phyloP scores from a whole-genome alignment of 352 stramenopile species.

The Elongisporangium undulatum region DNA sequence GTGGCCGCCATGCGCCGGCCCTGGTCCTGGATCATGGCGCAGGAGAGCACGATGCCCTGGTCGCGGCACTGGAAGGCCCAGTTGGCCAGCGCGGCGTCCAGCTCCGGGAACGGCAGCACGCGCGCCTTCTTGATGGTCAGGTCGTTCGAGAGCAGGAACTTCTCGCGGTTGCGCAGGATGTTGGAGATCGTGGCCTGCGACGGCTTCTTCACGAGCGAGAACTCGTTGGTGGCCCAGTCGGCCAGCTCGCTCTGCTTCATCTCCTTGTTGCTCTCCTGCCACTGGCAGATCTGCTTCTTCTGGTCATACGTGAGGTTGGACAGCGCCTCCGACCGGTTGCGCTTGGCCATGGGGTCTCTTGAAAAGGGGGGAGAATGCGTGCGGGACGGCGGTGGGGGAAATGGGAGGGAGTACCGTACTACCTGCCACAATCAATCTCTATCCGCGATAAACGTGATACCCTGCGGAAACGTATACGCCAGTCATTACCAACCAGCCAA shows the following conservation, averaged over 20 bases:
- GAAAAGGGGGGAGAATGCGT: neutral
- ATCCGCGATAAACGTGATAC: neutral
- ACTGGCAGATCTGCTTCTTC: slow-evolving; percentile 50
- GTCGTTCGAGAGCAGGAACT: slow-evolving; percentile 34
- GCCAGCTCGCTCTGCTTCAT: slow-evolving; percentile 54
- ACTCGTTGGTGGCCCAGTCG: slow-evolving; percentile 49
- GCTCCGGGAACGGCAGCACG: slow-evolving; percentile 43
- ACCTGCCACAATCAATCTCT: neutral
- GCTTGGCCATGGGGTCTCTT: neutral
- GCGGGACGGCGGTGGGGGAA: neutral
- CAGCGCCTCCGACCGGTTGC: neutral
- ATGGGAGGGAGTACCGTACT: neutral
- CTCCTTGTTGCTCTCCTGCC: slow-evolving; percentile 43
- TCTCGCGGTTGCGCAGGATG: slow-evolving; percentile 39
- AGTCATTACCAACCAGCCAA: neutral
- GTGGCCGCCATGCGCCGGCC: slow-evolving; percentile 27
- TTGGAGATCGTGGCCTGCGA: slow-evolving; percentile 69
- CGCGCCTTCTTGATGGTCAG: slow-evolving; percentile 38
- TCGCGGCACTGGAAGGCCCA: slow-evolving; percentile 41
- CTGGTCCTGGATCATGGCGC: slow-evolving; percentile 26
- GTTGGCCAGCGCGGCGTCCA: slow-evolving; percentile 36
- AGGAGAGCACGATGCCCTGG: slow-evolving; percentile 16
- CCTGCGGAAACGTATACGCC: neutral
- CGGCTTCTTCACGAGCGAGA: slow-evolving; percentile 36
- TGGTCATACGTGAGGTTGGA: slow-evolving; percentile 58